Conservation (phyloP, 306 rosid genomes). For the Morella rubra region DNA sequence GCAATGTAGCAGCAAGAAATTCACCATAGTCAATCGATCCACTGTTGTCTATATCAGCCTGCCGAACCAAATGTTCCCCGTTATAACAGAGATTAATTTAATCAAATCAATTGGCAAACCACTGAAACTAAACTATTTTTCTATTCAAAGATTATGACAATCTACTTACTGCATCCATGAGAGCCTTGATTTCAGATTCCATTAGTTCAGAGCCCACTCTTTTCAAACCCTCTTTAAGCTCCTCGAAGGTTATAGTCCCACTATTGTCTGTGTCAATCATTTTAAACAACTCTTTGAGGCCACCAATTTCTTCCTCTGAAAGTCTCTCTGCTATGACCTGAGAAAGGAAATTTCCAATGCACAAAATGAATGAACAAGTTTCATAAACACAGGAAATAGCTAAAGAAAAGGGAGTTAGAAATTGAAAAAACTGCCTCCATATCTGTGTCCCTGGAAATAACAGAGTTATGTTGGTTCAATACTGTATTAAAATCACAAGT, state of each 20-base stretch:
- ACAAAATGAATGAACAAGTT: not conserved
- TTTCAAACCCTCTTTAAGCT: conserved; percentile 73
- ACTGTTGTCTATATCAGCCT: conserved; percentile 90
- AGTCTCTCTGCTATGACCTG: conserved; percentile 91
- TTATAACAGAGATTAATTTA: conserved; percentile 2
- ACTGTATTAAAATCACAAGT: not conserved
- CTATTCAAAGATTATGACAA: conserved; percentile 19
- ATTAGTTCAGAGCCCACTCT: conserved; percentile 77
- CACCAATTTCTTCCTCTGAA: conserved; percentile 95
- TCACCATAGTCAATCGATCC: conserved; percentile 91
- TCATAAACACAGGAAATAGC: conserved; percentile 2
- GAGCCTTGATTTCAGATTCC: conserved; percentile 85
- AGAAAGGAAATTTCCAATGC: conserved; percentile 9
- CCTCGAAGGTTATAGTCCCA: conserved; percentile 86
- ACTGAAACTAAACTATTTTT: not conserved
- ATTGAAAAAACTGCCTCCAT: not conserved
- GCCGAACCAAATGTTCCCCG: conserved; percentile 12
- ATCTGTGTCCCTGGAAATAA: not conserved
- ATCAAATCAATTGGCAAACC: conserved; percentile 1
- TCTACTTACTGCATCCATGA: conserved; percentile 81
- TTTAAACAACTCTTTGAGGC: conserved; percentile 78
- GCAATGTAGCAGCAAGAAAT: conserved; percentile 90
- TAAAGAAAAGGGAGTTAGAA: not conserved
- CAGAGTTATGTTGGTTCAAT: not conserved
- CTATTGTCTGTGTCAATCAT: conserved; percentile 85